A percentile compares a stretch with the other conserved stretches of the same genome.
Evolutionary conservation across 202 grass and related monocot species (phyloP).

Genomic region (Thinopyrum obtusiflorum): DNA sequence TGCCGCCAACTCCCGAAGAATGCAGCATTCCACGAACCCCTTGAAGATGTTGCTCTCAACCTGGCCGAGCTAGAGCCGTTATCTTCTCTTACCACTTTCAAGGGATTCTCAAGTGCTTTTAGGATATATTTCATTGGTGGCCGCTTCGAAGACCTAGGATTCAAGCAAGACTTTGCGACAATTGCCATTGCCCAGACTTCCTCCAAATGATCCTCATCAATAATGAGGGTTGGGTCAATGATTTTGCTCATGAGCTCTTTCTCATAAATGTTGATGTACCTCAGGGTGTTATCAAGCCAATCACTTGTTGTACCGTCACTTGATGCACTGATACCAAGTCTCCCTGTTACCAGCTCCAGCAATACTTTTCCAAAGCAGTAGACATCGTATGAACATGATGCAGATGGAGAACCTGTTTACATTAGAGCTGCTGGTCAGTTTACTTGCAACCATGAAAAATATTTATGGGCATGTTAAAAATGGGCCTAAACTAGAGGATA

Average conservation of each 20-base stretch:
- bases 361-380: conserved; percentile 91
- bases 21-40: conserved; percentile 92
- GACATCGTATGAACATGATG: conserved; percentile 75
- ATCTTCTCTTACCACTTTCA: conserved; percentile 95
- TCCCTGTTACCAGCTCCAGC: conserved; percentile 89
- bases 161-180: conserved; percentile 94
- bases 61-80: conserved; percentile 65
- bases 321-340: conserved; percentile 64
- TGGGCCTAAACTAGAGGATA: not conserved
- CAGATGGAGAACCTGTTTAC: conserved; percentile 63
- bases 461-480: not conserved
- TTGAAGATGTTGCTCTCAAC: conserved; percentile 81
- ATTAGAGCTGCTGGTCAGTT: conserved; percentile 22
- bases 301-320: conserved; percentile 52
- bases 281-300: conserved; percentile 69
- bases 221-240: conserved; percentile 81
- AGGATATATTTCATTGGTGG: conserved; percentile 82
- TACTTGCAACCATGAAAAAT: conserved; percentile 1
- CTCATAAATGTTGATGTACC: conserved; percentile 78
- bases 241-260: conserved; percentile 93
- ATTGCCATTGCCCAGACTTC: conserved; percentile 98
- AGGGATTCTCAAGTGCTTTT: conserved; percentile 88
- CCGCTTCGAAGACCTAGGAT: conserved; percentile 74
- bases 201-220: conserved; percentile 96
- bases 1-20: conserved; percentile 91